Conservation (phyloP, 768 basidiomycete genomes). For the Mycena albidolilacea region DNA sequence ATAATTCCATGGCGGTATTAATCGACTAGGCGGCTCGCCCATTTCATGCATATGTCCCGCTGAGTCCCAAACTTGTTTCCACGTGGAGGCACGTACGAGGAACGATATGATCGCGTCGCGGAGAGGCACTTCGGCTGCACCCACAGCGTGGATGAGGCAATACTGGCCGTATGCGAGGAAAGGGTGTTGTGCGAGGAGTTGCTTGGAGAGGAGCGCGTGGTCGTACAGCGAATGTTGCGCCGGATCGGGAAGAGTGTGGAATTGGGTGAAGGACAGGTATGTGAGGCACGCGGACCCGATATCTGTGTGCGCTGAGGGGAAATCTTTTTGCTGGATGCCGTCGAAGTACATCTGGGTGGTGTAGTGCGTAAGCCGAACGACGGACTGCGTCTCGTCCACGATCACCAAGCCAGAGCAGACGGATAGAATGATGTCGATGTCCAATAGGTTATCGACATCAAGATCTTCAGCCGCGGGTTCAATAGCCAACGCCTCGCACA, state of each 20-base stretch:
- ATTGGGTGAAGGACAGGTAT: conserved; percentile 7
- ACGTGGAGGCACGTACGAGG: not conserved
- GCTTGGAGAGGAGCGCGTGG: not conserved
- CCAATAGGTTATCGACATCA: conserved; percentile 5
- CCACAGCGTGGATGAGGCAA: conserved; percentile 9
- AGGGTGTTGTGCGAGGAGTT: not conserved
- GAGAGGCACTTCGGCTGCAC: not conserved
- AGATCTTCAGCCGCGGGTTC: not conserved
- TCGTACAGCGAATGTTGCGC: conserved; percentile 1
- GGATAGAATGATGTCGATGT: conserved; percentile 12
- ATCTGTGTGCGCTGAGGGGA: not conserved
- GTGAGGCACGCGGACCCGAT: not conserved
- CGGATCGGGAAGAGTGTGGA: conserved; percentile 4
- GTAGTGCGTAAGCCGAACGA: conserved; percentile 7
- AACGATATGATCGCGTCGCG: not conserved
- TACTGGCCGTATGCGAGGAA: conserved; percentile 4
- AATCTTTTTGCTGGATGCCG: not conserved
- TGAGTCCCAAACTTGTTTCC: conserved; percentile 15
- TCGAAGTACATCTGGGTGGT: conserved; percentile 14
- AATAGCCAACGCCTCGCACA: conserved; percentile 4
- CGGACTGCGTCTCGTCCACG: conserved; percentile 3
- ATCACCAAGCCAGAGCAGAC: conserved; percentile 13
- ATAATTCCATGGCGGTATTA: conserved; percentile 14
- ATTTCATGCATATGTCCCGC: not conserved
- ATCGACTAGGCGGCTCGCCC: not conserved